Evolutionary conservation across 179 eudicot species (phyloP).

Genomic region (Silene noctiflora): DNA sequence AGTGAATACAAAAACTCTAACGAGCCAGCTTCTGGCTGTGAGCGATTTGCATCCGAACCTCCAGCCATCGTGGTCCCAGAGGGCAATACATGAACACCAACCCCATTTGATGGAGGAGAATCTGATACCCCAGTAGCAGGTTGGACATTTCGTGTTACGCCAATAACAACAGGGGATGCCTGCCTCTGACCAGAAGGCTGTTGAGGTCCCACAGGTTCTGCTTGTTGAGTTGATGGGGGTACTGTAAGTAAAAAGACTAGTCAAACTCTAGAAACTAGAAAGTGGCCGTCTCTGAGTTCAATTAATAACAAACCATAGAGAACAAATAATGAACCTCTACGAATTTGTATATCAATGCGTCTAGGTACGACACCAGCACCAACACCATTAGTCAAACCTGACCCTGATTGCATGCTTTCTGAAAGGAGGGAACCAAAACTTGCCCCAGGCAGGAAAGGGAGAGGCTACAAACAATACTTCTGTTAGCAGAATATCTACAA

Average conservation of each 20-base stretch:
- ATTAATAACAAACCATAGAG: neutral
- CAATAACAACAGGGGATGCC: conserved; percentile 27
- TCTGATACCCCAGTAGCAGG: conserved; percentile 35
- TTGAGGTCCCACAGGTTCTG: conserved; percentile 53
- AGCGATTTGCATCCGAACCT: conserved; percentile 48
- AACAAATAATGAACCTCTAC: conserved; percentile 48
- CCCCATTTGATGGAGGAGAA: conserved; percentile 41
- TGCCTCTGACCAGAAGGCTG: conserved; percentile 27
- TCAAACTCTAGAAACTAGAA: conserved; percentile 9
- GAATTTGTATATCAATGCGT: conserved; percentile 83
- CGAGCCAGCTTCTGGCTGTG: conserved; percentile 49
- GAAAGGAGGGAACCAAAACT: conserved; percentile 57
- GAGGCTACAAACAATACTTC: conserved; percentile 45
- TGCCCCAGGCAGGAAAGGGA: conserved; percentile 80
- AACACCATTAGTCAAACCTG: conserved; percentile 46
- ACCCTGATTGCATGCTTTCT: conserved; percentile 41
- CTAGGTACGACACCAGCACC: conserved; percentile 65
- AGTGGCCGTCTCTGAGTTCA: neutral
- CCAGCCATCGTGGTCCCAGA: conserved; percentile 61
- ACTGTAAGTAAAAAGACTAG: conserved; percentile 19
- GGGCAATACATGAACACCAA: conserved; percentile 60
- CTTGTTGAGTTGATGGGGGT: conserved; percentile 39
- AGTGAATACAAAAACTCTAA: conserved; percentile 55
- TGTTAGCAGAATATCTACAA: conserved; percentile 21
- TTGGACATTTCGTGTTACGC: conserved; percentile 30